These are phyloP conservation scores for Gorgonomyces haynaldii DNA, from an alignment of 192 early-diverging fungal genomes.

Conservation along the genomic window DNA sequence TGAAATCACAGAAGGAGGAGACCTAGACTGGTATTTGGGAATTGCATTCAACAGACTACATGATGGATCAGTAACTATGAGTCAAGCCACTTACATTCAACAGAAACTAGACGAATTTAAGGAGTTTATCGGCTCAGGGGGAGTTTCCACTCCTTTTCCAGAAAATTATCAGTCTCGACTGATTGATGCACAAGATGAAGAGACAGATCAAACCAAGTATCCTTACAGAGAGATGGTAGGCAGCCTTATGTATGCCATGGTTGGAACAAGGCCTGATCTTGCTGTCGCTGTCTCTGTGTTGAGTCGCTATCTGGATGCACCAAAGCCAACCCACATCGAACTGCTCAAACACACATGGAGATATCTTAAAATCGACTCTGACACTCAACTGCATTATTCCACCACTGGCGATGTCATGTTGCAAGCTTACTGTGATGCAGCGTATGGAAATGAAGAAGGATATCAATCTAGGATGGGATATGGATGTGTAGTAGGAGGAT, in stretches of 20 bases:
- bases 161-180: not conserved
- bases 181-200: conserved; percentile 1
- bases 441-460: not conserved
- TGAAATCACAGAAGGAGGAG: not conserved
- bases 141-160: conserved; percentile 1
- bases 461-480: not conserved
- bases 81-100: conserved; percentile 5
- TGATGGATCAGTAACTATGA: not conserved
- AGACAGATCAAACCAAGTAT: not conserved
- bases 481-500: not conserved
- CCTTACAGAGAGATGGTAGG: conserved; percentile 16
- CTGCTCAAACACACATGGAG: not conserved
- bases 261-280: conserved; percentile 17
- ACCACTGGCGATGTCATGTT: not conserved
- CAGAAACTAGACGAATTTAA: conserved; percentile 1
- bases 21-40: not conserved
- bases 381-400: not conserved
- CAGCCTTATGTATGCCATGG: conserved; percentile 11
- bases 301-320: not conserved
- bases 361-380: not conserved
- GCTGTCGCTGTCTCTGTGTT: conserved; percentile 6
- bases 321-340: not conserved
- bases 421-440: not conserved
- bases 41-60: not conserved
- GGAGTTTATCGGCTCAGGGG: not conserved